Conservation (phyloP, 75 land plant species). For the Pinus taeda region DNA sequence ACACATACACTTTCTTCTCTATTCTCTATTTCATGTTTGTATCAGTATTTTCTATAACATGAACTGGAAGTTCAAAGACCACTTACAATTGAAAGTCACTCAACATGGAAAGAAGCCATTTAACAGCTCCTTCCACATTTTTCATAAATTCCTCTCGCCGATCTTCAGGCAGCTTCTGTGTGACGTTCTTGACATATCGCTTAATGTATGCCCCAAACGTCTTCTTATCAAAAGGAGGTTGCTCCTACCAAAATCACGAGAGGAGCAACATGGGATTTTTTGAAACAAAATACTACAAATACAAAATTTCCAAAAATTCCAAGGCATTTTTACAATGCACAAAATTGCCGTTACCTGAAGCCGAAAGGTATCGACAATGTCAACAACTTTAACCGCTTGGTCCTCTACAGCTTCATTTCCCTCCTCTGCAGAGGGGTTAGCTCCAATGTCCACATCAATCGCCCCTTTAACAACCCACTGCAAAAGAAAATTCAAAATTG, state of each 20-base stretch:
- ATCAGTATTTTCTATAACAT: neutral
- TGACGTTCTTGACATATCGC: constrained; percentile 30
- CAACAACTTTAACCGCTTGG: constrained; percentile 79
- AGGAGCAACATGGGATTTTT: neutral
- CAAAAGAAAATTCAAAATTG: constrained; percentile 8
- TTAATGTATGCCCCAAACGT: constrained; percentile 32
- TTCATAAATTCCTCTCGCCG: constrained; percentile 27
- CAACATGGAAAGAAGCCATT: constrained; percentile 40
- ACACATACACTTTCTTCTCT: neutral
- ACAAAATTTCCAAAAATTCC: too few species aligned
- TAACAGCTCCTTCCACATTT: constrained; percentile 40
- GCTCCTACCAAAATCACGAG: constrained; percentile 8
- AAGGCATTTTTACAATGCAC: neutral
- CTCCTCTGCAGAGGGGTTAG: constrained; percentile 90
- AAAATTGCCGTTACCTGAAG: constrained; percentile 47
- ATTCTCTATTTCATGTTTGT: neutral
- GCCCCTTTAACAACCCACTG: constrained; percentile 93
- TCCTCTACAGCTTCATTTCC: constrained; percentile 82
- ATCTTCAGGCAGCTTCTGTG: constrained; percentile 28
- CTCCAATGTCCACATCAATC: constrained; percentile 78
- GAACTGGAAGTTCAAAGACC: neutral
- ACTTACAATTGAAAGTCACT: constrained; percentile 47
- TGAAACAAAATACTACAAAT: neutral
- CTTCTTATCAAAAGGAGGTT: constrained; percentile 64
- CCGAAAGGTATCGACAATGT: constrained; percentile 86